Evolutionary conservation across 208 protist species (phyloP).

Genomic region (Strigomonas oncopelti): DNA sequence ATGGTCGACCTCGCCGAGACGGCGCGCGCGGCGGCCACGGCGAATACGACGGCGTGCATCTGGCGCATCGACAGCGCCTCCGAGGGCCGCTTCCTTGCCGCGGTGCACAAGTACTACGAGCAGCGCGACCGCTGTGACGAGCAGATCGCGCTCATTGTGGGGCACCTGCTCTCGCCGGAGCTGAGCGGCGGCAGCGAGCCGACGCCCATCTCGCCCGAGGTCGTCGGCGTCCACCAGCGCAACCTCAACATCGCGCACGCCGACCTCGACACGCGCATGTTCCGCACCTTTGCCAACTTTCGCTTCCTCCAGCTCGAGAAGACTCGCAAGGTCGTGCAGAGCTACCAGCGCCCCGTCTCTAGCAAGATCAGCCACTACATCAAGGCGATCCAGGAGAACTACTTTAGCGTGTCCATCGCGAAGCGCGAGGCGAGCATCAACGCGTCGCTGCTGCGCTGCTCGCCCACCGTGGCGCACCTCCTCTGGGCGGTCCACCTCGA

Average conservation of each 20-base stretch:
- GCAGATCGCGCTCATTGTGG: constrained; percentile 57
- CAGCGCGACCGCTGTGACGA: constrained; percentile 56
- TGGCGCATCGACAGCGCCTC: constrained; percentile 46
- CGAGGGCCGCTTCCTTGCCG: constrained; percentile 36
- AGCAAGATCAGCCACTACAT: constrained; percentile 64
- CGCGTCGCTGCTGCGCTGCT: constrained; percentile 53
- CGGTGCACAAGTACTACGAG: constrained; percentile 39
- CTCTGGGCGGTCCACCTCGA: constrained; percentile 70
- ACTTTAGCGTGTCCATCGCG: constrained; percentile 51
- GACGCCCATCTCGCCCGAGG: background rate
- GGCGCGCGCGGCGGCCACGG: background rate
- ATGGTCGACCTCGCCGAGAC: background rate
- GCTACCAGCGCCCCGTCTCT: constrained; percentile 59
- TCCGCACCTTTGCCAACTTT: constrained; percentile 70
- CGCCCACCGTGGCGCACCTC: constrained; percentile 49
- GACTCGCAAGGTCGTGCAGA: constrained; percentile 56
- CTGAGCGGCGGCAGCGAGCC: constrained; percentile 15
- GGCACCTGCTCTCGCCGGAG: constrained; percentile 55
- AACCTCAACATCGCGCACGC: background rate
- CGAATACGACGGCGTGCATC: constrained; percentile 13
- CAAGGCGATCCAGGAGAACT: constrained; percentile 60
- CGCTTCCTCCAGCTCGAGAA: constrained; percentile 62
- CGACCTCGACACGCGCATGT: constrained; percentile 31
- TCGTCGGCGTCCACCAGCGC: background rate
- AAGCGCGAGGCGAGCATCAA: constrained; percentile 46